Base-by-base conservation (phyloP, 345 rosid species). In the Pistacia vera region DNA sequence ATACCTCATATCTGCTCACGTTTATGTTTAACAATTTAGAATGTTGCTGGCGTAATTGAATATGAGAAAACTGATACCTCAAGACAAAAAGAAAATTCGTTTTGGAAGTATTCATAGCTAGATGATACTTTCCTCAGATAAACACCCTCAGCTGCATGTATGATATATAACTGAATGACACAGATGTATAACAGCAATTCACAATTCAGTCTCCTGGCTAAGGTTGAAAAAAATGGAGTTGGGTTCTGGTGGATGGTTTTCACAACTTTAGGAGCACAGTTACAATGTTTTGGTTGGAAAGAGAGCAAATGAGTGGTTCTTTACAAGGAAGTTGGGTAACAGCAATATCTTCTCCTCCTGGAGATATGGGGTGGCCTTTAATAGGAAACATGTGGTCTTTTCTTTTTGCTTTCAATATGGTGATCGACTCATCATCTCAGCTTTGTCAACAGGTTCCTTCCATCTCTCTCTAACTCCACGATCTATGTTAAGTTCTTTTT, bases 341-440 rank as follows among this genome's bases (percentile, higher is more conserved):
- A 79, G 72, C 72, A 20, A 51, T 61, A 75, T n/a, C 46, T 36
- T 18, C 83, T 16, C 90, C 86, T 56, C 88, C 86, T 0, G 88
- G 90, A 8, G 85, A 81, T 74, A 33, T 83, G 78, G 88, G 88
- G 2, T 85, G 83, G 85, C 88, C 86, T 17, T 69, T 83, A 51
- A 73, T 81, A 33, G 88, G 85, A 25, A 85, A 73, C 16, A 85
- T 81, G 87, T 70, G 83, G 79, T 78, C 89, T 28, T 88, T 83
- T 70, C 76, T 82, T 60, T 48, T 9, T 30, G 85, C 87, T 72
- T 84, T 85, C 83, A 80, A 51, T 85, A 80, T 14, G 25, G 36
- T 2, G 76, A 85, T n/a, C 89, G 83, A 85, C 12, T 78, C 85
- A 59, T 85, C 72, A 64, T 83, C 62, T 41, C 71, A 70, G 63